Conservation (phyloP, 1,139 yeast genomes). For the Candida sanyaensis region DNA sequence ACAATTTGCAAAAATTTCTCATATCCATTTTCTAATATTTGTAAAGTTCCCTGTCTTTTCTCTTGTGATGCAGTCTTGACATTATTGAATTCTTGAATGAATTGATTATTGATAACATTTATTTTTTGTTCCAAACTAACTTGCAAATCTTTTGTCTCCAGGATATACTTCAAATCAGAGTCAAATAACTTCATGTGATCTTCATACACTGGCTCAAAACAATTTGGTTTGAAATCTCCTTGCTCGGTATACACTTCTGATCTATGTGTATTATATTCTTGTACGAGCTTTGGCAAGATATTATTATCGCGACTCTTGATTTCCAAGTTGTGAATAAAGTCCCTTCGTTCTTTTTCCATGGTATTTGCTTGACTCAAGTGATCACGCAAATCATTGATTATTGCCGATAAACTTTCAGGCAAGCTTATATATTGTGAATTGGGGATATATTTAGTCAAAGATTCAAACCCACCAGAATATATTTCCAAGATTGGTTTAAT, state of each 20-base stretch:
- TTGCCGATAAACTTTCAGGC: slow-evolving; percentile 38
- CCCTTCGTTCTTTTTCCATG: slow-evolving; percentile 35
- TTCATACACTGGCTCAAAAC: slow-evolving; percentile 34
- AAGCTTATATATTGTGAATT: slow-evolving; percentile 41
- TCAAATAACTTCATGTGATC: slow-evolving; percentile 44
- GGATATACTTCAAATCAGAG: slow-evolving; percentile 40
- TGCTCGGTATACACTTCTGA: slow-evolving; percentile 16
- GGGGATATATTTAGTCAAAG: slow-evolving; percentile 53
- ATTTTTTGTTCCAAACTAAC: slow-evolving; percentile 43
- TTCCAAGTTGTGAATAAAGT: slow-evolving; percentile 43
- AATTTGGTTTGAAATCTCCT: slow-evolving; percentile 24
- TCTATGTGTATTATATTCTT: slow-evolving; percentile 39
- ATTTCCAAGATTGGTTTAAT: slow-evolving; percentile 46
- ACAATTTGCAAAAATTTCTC: slow-evolving; percentile 56
- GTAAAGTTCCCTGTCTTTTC: slow-evolving; percentile 52
- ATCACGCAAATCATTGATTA: slow-evolving; percentile 46
- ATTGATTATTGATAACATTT: slow-evolving; percentile 38
- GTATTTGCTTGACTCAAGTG: slow-evolving; percentile 26
- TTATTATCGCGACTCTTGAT: slow-evolving; percentile 48
- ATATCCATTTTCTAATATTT: slow-evolving; percentile 55
- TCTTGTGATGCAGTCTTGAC: slow-evolving; percentile 24
- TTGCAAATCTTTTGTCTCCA: slow-evolving; percentile 42
- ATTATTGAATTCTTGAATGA: slow-evolving; percentile 23
- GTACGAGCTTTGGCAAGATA: slow-evolving; percentile 53
- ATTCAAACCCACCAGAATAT: slow-evolving; percentile 43